Conservation (phyloP, 805 yeast genomes). For the Limtongozyma cylindracea region DNA sequence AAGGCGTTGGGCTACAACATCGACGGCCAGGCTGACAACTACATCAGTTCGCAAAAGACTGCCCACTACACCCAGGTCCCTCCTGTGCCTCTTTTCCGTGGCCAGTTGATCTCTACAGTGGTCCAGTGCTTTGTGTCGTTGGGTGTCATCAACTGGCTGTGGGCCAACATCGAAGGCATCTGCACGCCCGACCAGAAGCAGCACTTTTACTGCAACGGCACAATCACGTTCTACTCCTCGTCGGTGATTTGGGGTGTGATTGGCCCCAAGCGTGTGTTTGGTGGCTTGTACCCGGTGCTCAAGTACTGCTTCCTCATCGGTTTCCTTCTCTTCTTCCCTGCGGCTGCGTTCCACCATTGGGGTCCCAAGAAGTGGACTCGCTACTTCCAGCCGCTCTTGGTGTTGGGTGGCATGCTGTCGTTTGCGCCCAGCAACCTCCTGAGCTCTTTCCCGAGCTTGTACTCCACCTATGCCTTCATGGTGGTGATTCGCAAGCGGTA, state of each 20-base stretch:
- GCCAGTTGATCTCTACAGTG: conserved; percentile 13
- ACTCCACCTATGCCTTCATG: not conserved
- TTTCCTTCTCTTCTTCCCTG: conserved; percentile 10
- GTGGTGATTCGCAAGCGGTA: not conserved
- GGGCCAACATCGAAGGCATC: conserved; percentile 9
- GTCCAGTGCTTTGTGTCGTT: conserved; percentile 10
- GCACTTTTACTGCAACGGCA: conserved; percentile 14
- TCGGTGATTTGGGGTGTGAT: conserved; percentile 29
- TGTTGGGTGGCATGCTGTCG: not conserved
- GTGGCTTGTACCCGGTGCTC: conserved; percentile 23
- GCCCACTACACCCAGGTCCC: conserved; percentile 7
- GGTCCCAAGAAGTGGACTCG: conserved; percentile 9
- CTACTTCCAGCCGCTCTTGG: not conserved
- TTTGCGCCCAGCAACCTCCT: not conserved
- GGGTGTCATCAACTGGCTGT: conserved; percentile 13
- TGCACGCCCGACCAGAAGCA: conserved; percentile 12
- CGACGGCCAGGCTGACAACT: conserved; percentile 38
- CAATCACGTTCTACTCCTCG: conserved; percentile 23
- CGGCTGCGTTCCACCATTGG: conserved; percentile 9
- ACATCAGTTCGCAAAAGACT: conserved; percentile 9
- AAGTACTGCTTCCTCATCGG: conserved; percentile 40
- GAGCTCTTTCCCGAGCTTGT: not conserved
- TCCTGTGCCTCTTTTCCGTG: conserved; percentile 8
- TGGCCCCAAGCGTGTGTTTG: conserved; percentile 33
- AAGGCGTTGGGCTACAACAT: conserved; percentile 29